phyloP scores from a whole-genome alignment of 2,329 filamentous ascomycete species.

The Fusarium proliferatum region DNA sequence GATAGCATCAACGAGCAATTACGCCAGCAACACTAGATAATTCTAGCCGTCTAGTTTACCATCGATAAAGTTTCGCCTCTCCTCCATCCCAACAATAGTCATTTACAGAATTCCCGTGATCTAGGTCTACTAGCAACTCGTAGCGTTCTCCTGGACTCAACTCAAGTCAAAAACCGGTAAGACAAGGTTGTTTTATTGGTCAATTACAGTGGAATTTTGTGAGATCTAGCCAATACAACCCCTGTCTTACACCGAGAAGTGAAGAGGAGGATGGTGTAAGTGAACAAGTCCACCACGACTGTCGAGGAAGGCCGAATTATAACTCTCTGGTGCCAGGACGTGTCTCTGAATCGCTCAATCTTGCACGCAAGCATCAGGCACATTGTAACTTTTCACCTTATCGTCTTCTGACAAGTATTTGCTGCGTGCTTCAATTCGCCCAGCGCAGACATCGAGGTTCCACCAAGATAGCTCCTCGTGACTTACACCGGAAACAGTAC shows the following conservation, averaged over 20 bases:
- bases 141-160: slow-evolving; percentile 24
- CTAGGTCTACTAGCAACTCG: slow-evolving; percentile 14
- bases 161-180: slow-evolving; percentile 43
- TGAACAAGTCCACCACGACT: slow-evolving; percentile 50
- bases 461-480: slow-evolving; percentile 53
- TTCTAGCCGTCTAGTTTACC: slow-evolving; percentile 6
- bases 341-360: slow-evolving; percentile 54
- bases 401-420: slow-evolving; percentile 52
- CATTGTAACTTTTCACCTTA: slow-evolving; percentile 55
- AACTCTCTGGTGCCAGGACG: slow-evolving; percentile 53
- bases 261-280: slow-evolving; percentile 52
- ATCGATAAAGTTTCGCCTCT: slow-evolving; percentile 24
- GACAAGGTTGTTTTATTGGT: slow-evolving; percentile 47
- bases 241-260: slow-evolving; percentile 30
- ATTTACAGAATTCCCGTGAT: slow-evolving; percentile 26
- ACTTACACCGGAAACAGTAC: slow-evolving; percentile 51
- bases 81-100: slow-evolving; percentile 13
- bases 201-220: slow-evolving; percentile 27
- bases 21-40: slow-evolving; percentile 4
- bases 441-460: slow-evolving; percentile 53
- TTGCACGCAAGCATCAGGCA: slow-evolving; percentile 53
- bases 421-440: slow-evolving; percentile 53
- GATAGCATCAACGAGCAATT: slow-evolving; percentile 9
- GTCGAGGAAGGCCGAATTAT: slow-evolving; percentile 53
- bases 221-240: slow-evolving; percentile 44